These are phyloP conservation scores for thale cress (Arabidopsis thaliana) DNA, from an alignment of 345 rosid species.

Conservation along the genomic window TAIR10.1 NC_003070.9:3158001-3158500, in stretches of 20 bases:
- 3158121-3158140: constrained; percentile 69
- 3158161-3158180: constrained; percentile 55
- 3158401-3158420: constrained; percentile 83
- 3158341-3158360: constrained; percentile 67
- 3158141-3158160: constrained; percentile 59
- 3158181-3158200: constrained; percentile 65
- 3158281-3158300: constrained; percentile 79
- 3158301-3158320: constrained; percentile 85
- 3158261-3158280: constrained; percentile 65
- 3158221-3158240: constrained; percentile 83
- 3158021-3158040: constrained; percentile 69
- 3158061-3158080: constrained; percentile 37
- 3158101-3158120: constrained; percentile 79
- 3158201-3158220: constrained; percentile 75
- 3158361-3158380: constrained; percentile 69
- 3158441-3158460: constrained; percentile 66
- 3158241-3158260: constrained; percentile 79
- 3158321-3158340: constrained; percentile 87
- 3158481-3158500: constrained; percentile 57
- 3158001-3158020: constrained; percentile 66
- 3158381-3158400: constrained; percentile 70
- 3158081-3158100: constrained; percentile 86
- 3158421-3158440: constrained; percentile 84
- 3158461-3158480: constrained; percentile 54
- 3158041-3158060: constrained; percentile 72